phyloP scores from a whole-genome alignment of 2,329 filamentous ascomycete species.

The Fusarium nisikadoi region DNA sequence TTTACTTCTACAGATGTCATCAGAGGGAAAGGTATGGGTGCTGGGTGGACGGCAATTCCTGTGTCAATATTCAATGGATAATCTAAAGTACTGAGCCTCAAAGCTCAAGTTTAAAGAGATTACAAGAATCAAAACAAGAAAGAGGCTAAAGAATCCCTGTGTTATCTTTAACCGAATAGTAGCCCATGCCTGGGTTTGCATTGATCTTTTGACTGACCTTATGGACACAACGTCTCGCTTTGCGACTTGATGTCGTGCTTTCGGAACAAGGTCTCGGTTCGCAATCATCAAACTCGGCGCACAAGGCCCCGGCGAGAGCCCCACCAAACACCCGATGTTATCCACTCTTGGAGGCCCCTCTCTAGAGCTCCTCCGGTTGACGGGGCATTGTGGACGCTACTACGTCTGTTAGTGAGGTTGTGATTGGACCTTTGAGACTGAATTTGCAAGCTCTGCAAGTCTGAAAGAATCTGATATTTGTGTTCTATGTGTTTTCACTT shows the following conservation, averaged over 20 bases:
- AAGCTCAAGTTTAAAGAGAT: slow-evolving; percentile 11
- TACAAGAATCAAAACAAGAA: slow-evolving; percentile 3
- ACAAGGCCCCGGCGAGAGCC: slow-evolving; percentile 19
- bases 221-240: slow-evolving; percentile 1
- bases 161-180: neutral
- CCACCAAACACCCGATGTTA: slow-evolving; percentile 28
- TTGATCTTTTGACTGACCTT: neutral
- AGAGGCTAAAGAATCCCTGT: slow-evolving; percentile 16
- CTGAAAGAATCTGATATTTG: slow-evolving; percentile 5
- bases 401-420: slow-evolving; percentile 11
- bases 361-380: slow-evolving; percentile 31
- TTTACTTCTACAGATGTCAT: neutral
- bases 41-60: slow-evolving; percentile 17
- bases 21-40: slow-evolving; percentile 6
- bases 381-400: slow-evolving; percentile 20
- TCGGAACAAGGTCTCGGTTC: slow-evolving; percentile 34
- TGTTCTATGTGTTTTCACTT: slow-evolving; percentile 4
- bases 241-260: slow-evolving; percentile 20
- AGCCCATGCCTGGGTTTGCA: neutral
- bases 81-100: neutral
- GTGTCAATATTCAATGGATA: slow-evolving; percentile 9
- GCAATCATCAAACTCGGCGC: slow-evolving; percentile 24
- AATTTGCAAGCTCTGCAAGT: slow-evolving; percentile 8
- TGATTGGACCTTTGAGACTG: slow-evolving; percentile 16
- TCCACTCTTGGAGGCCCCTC: slow-evolving; percentile 31